Evolutionary conservation across 257 asterid genomes (phyloP), one percentile per base, ranked within the genome.

Genomic region (Haberlea rhodopensis): DNA sequence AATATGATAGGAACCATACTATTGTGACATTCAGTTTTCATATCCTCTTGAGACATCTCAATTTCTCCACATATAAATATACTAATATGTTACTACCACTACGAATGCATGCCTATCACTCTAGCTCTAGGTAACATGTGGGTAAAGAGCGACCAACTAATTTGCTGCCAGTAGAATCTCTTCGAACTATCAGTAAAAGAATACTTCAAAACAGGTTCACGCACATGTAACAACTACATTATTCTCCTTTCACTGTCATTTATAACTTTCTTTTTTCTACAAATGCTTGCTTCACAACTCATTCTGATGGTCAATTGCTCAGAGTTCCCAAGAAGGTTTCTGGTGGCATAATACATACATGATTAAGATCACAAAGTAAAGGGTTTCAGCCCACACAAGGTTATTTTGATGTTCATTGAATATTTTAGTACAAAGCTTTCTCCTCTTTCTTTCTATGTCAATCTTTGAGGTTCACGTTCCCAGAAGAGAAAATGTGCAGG

Each of bases 31-130:
- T 37, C n/a, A 8, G n/a, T 37, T 37, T 37, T 4, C 46, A 31
- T n/a, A 53, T 58, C 25, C 58, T 27, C 49, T 28, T 45, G 19
- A 57, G n/a, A 53, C 72, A 57, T 40, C 13, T 43, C 25, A 2
- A 18, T 32, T 0, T 3, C 31, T 46, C 13, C n/a, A 37, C 40
- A 23, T 45, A 3, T 22, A 11, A n/a, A n/a, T 37, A 53, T 11
- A 19, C 18, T 1, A 9, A 29, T 20, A 64, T 31, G 16, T 54
- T n/a, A 10, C 49, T 31, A 2, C 26, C 22, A 53, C 55, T 5
- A n/a, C 16, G 55, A 45, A 31, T n/a, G 65, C 51, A 25, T 65
- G 40, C 40, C 40, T 57, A 34, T 15, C 21, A 48, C 46, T 43
- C 19, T 20, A 21, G 21, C 57, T 51, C 48, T 37, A 7, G 54